A percentile compares a stretch with the other conserved stretches of the same genome.
These are phyloP conservation scores for Lasiodiplodia sp. DNA, from an alignment of 2,329 filamentous ascomycete species.

Conservation along the genomic window DNA sequence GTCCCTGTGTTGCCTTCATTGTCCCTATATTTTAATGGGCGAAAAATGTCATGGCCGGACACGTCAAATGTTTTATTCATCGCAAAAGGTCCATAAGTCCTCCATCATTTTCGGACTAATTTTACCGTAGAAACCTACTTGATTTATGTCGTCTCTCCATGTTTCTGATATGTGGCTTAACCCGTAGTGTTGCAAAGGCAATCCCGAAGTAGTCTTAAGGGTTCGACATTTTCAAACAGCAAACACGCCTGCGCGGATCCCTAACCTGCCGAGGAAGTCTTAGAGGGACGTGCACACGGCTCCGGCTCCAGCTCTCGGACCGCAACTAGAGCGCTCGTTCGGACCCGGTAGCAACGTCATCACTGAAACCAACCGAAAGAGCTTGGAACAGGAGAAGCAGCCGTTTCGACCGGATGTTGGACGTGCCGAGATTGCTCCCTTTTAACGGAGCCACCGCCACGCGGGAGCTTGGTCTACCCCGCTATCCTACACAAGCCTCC, in stretches of 20 bases:
- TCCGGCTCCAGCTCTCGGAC: slow-evolving; percentile 8
- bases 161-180: no score
- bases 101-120: no score
- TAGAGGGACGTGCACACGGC: slow-evolving; percentile 30
- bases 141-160: no score
- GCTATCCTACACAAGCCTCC: not conserved
- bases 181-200: no score
- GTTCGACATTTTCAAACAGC: not conserved
- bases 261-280: not conserved
- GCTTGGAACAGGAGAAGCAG: not conserved
- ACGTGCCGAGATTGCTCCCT: not conserved
- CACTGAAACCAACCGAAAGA: not conserved
- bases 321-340: not conserved
- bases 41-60: no score
- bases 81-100: no score
- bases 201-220: not conserved
- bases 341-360: not conserved
- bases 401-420: not conserved
- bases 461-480: not conserved
- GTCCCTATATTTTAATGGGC: no score
- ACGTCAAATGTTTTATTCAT: no score
- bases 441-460: not conserved
- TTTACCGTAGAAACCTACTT: no score
- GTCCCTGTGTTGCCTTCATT: no score
- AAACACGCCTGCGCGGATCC: not conserved